Evolutionary conservation across 257 asterid species (phyloP).

Genomic region (Voacanga thouarsii): DNA sequence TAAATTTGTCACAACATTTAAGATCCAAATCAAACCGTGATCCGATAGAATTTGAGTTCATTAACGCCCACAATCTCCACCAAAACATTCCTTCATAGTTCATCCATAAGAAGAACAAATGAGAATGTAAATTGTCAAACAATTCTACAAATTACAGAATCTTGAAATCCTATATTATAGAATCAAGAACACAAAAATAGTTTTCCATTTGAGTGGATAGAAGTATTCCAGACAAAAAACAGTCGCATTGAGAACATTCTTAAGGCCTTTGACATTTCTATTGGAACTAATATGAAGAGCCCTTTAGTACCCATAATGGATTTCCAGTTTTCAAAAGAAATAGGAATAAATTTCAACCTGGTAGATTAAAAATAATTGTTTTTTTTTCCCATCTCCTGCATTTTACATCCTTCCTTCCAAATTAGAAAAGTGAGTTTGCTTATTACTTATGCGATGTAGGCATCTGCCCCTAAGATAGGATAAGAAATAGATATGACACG

Average conservation of each 20-base stretch:
- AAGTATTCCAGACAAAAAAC: not conserved
- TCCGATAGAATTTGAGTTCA: no score
- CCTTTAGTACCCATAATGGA: not conserved
- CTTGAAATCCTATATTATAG: not conserved
- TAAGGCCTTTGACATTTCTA: not conserved
- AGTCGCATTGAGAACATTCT: not conserved
- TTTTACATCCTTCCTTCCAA: not conserved
- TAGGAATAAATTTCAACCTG: not conserved
- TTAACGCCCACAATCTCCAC: no score
- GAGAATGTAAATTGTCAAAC: slow-evolving; percentile 1
- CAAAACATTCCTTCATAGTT: no score
- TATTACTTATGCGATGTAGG: no score
- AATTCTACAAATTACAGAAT: slow-evolving; percentile 1
- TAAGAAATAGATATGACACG: not conserved
- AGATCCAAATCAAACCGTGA: no score
- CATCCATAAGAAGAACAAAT: not conserved
- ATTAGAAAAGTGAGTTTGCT: no score
- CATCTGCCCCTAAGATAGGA: not conserved
- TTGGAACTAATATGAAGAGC: not conserved
- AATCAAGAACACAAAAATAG: not conserved
- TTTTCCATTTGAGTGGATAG: not conserved
- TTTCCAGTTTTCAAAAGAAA: not conserved
- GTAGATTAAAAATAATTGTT: not conserved
- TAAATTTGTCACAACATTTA: no score
- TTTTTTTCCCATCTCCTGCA: not conserved